These are phyloP conservation scores for Nicotiana benthamiana DNA, from an alignment of 257 asterid species.

Conservation along the genomic window DNA sequence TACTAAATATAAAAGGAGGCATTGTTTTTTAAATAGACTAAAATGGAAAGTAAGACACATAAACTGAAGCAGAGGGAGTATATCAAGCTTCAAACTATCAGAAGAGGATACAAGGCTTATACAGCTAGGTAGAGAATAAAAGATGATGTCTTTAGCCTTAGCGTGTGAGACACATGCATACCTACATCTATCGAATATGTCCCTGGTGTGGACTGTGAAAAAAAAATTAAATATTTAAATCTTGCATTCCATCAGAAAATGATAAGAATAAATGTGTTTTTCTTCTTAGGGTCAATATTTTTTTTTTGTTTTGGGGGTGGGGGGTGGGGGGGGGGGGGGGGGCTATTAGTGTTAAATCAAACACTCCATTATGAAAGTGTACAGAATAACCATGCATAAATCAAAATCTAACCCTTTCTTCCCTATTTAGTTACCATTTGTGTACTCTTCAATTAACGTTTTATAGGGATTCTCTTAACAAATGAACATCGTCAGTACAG, in stretches of 20 bases:
- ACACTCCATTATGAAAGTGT: not conserved
- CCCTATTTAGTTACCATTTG: not conserved
- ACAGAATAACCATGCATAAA: not conserved
- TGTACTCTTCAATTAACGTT: not conserved
- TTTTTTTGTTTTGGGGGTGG: too few species aligned
- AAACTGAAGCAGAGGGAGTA: too few species aligned
- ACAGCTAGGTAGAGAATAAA: not conserved
- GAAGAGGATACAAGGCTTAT: not conserved
- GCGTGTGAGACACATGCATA: not conserved
- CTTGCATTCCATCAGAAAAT: not conserved
- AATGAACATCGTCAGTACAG: not conserved
- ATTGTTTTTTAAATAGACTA: too few species aligned
- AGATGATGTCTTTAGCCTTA: not conserved
- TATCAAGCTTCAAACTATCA: not conserved
- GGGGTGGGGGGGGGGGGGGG: too few species aligned
- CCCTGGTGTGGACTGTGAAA: not conserved
- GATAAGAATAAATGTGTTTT: not conserved
- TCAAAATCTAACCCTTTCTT: not conserved
- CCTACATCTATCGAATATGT: not conserved
- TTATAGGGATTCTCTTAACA: not conserved
- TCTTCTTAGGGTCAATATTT: not conserved
- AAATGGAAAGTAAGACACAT: too few species aligned
- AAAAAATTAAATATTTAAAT: not conserved
- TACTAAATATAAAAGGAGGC: too few species aligned
- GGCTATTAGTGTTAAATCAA: not conserved